Evolutionary conservation across 2,329 filamentous ascomycete genomes (phyloP).

Genomic region (Exserohilum turcica): DNA sequence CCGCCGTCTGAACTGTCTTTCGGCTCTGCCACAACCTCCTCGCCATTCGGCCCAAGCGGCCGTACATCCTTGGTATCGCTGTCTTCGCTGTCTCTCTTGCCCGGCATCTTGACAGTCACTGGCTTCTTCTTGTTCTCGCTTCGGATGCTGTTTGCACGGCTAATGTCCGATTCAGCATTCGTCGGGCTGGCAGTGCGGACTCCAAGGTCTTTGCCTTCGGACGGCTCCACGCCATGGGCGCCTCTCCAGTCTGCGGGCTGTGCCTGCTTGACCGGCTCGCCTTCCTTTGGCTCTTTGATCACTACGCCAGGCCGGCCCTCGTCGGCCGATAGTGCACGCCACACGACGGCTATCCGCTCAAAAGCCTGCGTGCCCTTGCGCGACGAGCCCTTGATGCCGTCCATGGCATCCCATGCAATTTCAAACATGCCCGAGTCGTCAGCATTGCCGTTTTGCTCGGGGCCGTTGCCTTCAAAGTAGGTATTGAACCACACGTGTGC

Average conservation of each 20-base stretch:
- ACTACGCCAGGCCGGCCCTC: conserved; percentile 49
- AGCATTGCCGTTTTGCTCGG: conserved; percentile 68
- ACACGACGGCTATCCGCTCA: conserved; percentile 83
- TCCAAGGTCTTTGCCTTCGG: conserved; percentile 68
- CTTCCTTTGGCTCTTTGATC: conserved; percentile 68
- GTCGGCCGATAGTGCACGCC: conserved; percentile 61
- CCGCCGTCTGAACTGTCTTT: conserved; percentile 20
- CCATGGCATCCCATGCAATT: conserved; percentile 78
- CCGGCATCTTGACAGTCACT: conserved; percentile 33
- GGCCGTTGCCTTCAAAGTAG: conserved; percentile 84
- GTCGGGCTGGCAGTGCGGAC: conserved; percentile 66
- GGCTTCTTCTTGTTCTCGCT: conserved; percentile 45
- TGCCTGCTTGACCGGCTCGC: conserved; percentile 72
- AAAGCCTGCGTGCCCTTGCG: conserved; percentile 81
- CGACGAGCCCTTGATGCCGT: conserved; percentile 89
- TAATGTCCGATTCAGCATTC: conserved; percentile 66
- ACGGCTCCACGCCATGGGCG: conserved; percentile 44
- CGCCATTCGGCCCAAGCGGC: conserved; percentile 44
- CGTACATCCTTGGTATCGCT: conserved; percentile 49
- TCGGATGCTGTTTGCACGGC: conserved; percentile 72
- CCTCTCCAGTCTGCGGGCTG: conserved; percentile 77
- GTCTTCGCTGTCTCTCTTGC: conserved; percentile 37
- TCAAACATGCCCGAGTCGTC: conserved; percentile 73
- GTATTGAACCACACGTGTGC: conserved; percentile 97
- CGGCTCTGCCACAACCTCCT: conserved; percentile 39